phyloP scores from a whole-genome alignment of 139 green algal species.

The Nannochloris sp. region DNA sequence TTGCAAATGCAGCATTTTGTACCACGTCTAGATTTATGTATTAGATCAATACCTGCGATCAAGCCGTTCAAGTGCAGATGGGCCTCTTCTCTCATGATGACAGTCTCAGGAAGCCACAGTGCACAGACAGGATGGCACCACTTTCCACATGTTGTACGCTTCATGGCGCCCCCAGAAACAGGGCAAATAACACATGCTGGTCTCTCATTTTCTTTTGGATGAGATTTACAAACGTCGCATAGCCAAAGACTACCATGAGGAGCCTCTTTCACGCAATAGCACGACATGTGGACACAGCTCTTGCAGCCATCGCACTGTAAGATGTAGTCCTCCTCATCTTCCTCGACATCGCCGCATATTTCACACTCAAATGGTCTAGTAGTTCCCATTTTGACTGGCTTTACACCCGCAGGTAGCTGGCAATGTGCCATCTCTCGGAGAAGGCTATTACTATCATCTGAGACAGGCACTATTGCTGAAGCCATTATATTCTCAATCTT shows the following conservation, averaged over 20 bases:
- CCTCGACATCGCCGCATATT: constrained; percentile 52
- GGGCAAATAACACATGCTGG: constrained; percentile 61
- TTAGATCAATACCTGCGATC: constrained; percentile 2
- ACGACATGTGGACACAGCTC: constrained; percentile 61
- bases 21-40: constrained; percentile 9
- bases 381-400: neutral
- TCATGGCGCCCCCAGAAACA: constrained; percentile 45
- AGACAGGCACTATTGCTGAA: constrained; percentile 32
- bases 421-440: constrained; percentile 22
- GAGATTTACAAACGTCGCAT: constrained; percentile 50
- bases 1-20: constrained; percentile 43
- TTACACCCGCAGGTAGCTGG: constrained; percentile 38
- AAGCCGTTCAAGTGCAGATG: constrained; percentile 8
- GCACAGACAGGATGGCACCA: constrained; percentile 61
- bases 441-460: constrained; percentile 7
- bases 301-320: constrained; percentile 74
- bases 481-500: constrained; percentile 28
- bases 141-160: constrained; percentile 38
- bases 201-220: neutral
- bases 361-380: constrained; percentile 31
- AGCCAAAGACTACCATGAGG: constrained; percentile 49
- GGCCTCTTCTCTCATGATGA: constrained; percentile 21
- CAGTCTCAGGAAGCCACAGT: constrained; percentile 47
- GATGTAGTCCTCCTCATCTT: constrained; percentile 36
- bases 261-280: constrained; percentile 45